Evolutionary conservation across 306 rosid species (phyloP), one percentile per base, ranked within the genome.

Genomic region (Castanospermum australe): DNA sequence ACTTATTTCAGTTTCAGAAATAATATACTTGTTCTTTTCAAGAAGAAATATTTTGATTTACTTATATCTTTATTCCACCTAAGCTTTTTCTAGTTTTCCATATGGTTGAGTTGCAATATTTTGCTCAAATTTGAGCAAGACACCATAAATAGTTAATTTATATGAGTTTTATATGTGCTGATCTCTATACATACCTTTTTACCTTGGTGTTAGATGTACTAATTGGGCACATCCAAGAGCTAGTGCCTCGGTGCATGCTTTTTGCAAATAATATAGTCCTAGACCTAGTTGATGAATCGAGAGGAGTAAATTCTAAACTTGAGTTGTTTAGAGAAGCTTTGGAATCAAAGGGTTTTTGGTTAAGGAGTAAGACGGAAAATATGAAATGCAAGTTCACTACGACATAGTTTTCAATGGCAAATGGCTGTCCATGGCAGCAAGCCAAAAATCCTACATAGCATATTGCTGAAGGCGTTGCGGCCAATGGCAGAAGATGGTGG

Each of bases 21-120:
- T 61, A 18, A 38, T 61, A 51, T 45, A 8, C 21, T 64, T 14
- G 17, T 6, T 45, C 54, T 48, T 8, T 81, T 41, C 66, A 35
- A 10, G 51, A 30, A 36, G n/a, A 67, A 67, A 21, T 73, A 73
- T 45, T 1, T 77, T 41, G 15, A 24, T 62, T 5, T 38, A 33
- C 35, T n/a, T 67, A 30, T 75, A 80, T 75, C 63, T 50, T 47
- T 33, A 15, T 65, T 42, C 62, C 63, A 13, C 51, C 18, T 15
- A 69, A 21, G 67, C 8, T 67, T 78, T 45, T 56, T 71, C 33
- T 61, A 70, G 35, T 36, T 45, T 25, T 66, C 30, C 30, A 36
- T 66, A 65, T 55, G 35, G 55, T 63, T 73, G 30, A 60, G 71
- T 67, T 83, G 17, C 50, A 56, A 33, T 41, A 21, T 77, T 13